Base-by-base conservation (phyloP, 1,139 yeast species). In the Pichia terricola region DNA sequence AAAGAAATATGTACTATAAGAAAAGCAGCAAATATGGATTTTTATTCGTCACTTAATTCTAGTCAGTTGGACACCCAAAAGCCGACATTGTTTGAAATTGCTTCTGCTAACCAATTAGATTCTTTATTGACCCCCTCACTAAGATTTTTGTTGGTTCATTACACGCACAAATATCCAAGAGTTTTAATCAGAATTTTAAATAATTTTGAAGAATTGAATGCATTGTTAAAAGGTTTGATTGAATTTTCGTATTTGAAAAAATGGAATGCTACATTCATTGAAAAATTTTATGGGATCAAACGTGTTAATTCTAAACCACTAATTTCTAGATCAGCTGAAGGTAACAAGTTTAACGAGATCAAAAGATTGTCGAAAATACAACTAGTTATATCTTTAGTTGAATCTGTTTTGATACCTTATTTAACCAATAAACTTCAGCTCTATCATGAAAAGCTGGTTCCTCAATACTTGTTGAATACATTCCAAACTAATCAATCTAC, bases 211-310 rank as follows among this genome's bases (percentile, higher is more conserved):
- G 95, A 86, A 64, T 55, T 87, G 34, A 83, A 82, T 53, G 62
- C 82, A 9, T 51, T 75, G 2, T 52, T 81, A 4, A 67, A 91
- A 59, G 79, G 85, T 0, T 52, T 73, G n/a, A 68, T 89, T 1
- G 96, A 91, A 61, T 81, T 80, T 70, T 73, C 75, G 53, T 86
- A 82, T 55, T 61, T 89, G 42, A 73, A 68, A 44, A 70, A 72
- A 45, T 85, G 94, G 87, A 89, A 85, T 56, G 79, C 95, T 0
- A 77, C 94, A 2, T 87, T 91, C 55, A 86, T 95, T 0, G 97
- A 89, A 60, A 85, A 85, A 60, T 91, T 89, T 59, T 89, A 91
- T 58, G 97, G 96, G 2, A 65, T 91, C 53, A 87, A 88, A 59
- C 66, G 95, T 43, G 77, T 77, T 26, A 65, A 65, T 44, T 65